Evolutionary conservation across 2,329 filamentous ascomycete species (phyloP), one percentile per base, ranked within the genome.

Genomic region (Thelonectria olida): DNA sequence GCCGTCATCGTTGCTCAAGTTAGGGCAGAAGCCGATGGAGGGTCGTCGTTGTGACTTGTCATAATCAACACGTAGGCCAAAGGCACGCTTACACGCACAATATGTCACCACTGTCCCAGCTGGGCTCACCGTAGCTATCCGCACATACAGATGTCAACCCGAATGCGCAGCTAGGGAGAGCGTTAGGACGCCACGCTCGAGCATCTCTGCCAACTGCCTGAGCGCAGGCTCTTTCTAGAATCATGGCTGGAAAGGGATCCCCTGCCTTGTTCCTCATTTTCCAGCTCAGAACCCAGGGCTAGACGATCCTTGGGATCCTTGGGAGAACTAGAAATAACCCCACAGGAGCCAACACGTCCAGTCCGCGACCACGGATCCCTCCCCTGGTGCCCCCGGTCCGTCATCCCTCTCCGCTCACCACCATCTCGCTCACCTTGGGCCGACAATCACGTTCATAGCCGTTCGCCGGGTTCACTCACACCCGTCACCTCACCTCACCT

Each of bases 191-290:
- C 38, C 50, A 23, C 50, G 23, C 31, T 25, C 25, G 4, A 28
- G 44, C 22, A 23, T 38, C 34, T 36, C 20, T 27, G n/a, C n/a
- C n/a, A n/a, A n/a, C n/a, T n/a, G n/a, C n/a, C n/a, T n/a, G n/a
- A 19, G 22, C 19, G 23, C 49, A 42, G 57, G 66, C 64, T 50
- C 28, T 66, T 68, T 72, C 69, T 72, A 72, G 69, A 72, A 72
- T 69, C 60, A 60, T 28, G 61, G 58, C 47, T 72, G 63, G 69
- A 72, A 72, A 62, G 64, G 66, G 66, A 48, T 58, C 62, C 47
- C 66, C 64, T 68, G 57, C 36, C 50, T 8, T 27, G 6, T 27
- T 27, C 25, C 38, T 19, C 17, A 13, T 15, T 36, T 36, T 36
- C 61, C 63, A 59, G 67, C 64, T 59, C 57, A 58, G 44, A 64